These are phyloP conservation scores for Trapa incisa DNA, from an alignment of 345 rosid species.

Conservation along the genomic window DNA sequence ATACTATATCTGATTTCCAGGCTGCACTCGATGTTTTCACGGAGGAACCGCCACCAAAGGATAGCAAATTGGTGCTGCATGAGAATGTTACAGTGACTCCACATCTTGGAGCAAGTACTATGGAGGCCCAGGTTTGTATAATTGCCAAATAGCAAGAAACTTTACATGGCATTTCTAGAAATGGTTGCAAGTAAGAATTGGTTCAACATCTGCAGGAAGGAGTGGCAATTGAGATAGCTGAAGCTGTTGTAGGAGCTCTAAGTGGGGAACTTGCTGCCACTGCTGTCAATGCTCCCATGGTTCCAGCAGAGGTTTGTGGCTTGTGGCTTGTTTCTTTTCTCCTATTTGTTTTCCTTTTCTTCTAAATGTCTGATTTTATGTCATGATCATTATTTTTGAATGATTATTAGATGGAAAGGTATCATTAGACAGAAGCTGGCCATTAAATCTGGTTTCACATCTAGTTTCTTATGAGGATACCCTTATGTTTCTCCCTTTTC, in stretches of 20 bases:
- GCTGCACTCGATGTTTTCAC: conserved; percentile 87
- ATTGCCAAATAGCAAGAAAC: background rate
- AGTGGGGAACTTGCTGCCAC: conserved; percentile 86
- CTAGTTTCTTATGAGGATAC: background rate
- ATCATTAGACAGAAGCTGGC: too few species aligned
- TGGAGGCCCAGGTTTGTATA: conserved; percentile 67
- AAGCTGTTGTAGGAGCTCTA: conserved; percentile 84
- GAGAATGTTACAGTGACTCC: conserved; percentile 75
- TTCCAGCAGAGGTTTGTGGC: conserved; percentile 63
- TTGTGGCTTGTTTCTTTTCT: too few species aligned
- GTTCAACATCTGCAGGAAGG: conserved; percentile 44
- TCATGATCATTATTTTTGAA: background rate
- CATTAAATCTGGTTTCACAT: too few species aligned
- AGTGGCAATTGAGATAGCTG: conserved; percentile 86
- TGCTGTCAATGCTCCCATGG: conserved; percentile 96
- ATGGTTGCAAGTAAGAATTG: background rate
- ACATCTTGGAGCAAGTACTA: conserved; percentile 89
- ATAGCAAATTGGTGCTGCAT: conserved; percentile 64
- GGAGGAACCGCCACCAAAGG: conserved; percentile 59
- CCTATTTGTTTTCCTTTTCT: background rate
- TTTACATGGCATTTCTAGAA: background rate
- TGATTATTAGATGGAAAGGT: background rate
- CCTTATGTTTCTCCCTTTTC: background rate
- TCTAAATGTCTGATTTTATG: background rate
- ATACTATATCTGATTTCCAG: conserved; percentile 6